Conservation (phyloP, 495 filamentous ascomycete species). For the Penicillium chermesinum region DNA sequence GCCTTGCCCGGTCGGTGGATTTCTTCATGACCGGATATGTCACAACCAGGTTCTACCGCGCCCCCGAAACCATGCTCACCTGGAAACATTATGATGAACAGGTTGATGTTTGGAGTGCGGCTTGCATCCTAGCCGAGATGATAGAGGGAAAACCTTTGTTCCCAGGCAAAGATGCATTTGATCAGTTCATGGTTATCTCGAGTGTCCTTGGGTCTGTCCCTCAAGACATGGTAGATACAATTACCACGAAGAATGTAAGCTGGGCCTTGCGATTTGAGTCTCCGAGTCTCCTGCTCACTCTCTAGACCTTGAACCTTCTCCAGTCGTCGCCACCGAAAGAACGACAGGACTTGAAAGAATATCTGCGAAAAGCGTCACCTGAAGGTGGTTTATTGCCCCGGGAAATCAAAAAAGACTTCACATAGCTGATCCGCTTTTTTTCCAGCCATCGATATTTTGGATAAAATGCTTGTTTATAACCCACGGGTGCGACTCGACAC, state of each 20-base stretch:
- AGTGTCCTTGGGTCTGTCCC: slow-evolving; percentile 84
- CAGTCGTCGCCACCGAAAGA: slow-evolving; percentile 1
- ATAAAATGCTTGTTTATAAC: slow-evolving; percentile 94
- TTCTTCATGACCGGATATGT: slow-evolving; percentile 98
- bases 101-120: slow-evolving; percentile 94
- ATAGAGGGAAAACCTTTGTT: slow-evolving; percentile 89
- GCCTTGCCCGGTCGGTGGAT: slow-evolving; percentile 83
- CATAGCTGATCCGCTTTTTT: no score
- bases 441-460: slow-evolving; percentile 88
- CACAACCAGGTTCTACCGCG: slow-evolving; percentile 89
- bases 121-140: slow-evolving; percentile 96
- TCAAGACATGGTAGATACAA: slow-evolving; percentile 34
- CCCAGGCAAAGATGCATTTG: slow-evolving; percentile 87
- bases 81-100: slow-evolving; percentile 96
- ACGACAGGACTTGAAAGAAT: neutral
- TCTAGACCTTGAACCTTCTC: slow-evolving; percentile 2
- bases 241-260: slow-evolving; percentile 8
- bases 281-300: neutral
- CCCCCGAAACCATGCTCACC: slow-evolving; percentile 94
- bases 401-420: no score
- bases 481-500: slow-evolving; percentile 83
- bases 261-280: neutral
- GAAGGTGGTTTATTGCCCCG: no score
- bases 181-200: slow-evolving; percentile 93
- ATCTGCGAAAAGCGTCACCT: no score